Percentiles rank a stretch among this genome's conserved stretches.
Conservation (phyloP, 306 rosid species). For the Medicago truncatula region DNA sequence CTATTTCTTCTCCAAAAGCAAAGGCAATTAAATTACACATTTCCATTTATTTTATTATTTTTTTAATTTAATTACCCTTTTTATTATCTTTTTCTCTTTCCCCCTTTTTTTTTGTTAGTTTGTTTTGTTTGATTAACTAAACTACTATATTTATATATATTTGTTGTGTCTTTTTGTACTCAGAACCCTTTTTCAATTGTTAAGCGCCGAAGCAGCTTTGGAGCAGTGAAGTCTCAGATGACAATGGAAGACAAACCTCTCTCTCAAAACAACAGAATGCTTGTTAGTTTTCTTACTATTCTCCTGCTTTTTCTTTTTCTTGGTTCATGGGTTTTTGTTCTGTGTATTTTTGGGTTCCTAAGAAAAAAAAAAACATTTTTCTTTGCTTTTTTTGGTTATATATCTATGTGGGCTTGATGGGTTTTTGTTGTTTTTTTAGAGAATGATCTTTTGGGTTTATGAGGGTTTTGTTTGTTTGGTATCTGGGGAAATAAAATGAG, state of each 20-base stretch:
- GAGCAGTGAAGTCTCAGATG: slow-evolving; percentile 55
- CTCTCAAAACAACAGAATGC: slow-evolving; percentile 73
- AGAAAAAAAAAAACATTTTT: background rate
- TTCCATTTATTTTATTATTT: background rate
- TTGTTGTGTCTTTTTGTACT: slow-evolving; percentile 1
- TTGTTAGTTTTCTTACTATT: slow-evolving; percentile 57
- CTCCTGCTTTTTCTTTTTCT: background rate
- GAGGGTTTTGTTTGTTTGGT: background rate
- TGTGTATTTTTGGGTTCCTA: too few relatives aligned
- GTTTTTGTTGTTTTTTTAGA: background rate
- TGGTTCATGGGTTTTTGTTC: too few relatives aligned
- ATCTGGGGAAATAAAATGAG: background rate
- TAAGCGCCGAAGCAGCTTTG: slow-evolving; percentile 52
- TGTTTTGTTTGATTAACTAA: background rate
- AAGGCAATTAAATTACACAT: slow-evolving; percentile 7
- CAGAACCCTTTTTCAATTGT: slow-evolving; percentile 56
- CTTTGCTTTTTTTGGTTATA: background rate
- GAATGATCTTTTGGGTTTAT: background rate
- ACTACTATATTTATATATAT: background rate
- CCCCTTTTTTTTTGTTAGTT: background rate
- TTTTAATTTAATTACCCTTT: slow-evolving; percentile 16
- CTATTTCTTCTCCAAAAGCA: background rate
- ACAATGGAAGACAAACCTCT: slow-evolving; percentile 68
- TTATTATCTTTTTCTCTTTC: too few relatives aligned
- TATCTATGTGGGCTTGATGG: background rate